phyloP scores from a whole-genome alignment of 192 early-diverging fungal genomes.

The Coemansia sp. region DNA sequence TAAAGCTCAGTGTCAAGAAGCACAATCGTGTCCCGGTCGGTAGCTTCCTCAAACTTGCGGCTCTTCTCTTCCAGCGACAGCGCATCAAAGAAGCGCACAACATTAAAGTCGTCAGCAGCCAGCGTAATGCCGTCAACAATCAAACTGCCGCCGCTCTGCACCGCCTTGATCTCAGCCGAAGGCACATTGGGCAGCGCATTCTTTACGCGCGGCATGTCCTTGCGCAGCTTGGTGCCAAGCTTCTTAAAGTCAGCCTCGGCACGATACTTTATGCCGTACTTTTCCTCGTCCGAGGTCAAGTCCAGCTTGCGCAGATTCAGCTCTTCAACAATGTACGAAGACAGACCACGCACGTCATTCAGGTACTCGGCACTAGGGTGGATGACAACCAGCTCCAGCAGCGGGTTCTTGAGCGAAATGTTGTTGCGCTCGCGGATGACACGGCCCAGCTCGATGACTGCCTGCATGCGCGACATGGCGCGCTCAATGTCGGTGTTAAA shows the following conservation, averaged over 20 bases:
- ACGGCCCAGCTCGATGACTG: conserved; percentile 94
- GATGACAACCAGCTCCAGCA: conserved; percentile 89
- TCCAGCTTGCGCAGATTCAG: conserved; percentile 86
- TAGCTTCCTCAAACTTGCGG: conserved; percentile 72
- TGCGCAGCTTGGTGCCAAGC: conserved; percentile 86
- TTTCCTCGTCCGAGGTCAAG: conserved; percentile 85
- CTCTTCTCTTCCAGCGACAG: conserved; percentile 37
- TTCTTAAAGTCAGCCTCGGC: conserved; percentile 88
- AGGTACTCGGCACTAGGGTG: conserved; percentile 86
- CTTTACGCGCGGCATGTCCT: conserved; percentile 83
- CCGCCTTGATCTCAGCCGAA: conserved; percentile 78
- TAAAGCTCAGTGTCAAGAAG: conserved; percentile 84
- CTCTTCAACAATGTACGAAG: conserved; percentile 88
- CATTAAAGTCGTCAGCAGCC: conserved; percentile 78
- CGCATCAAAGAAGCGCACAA: conserved; percentile 82
- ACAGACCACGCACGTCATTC: conserved; percentile 78
- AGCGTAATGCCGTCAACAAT: conserved; percentile 78
- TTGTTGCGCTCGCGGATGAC: conserved; percentile 87
- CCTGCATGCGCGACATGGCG: conserved; percentile 90
- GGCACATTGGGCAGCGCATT: conserved; percentile 75
- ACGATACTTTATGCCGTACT: conserved; percentile 91
- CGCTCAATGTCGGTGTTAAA: conserved; percentile 96
- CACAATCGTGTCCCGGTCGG: conserved; percentile 80
- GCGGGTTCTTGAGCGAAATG: conserved; percentile 91
- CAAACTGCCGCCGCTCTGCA: conserved; percentile 65